phyloP scores from a whole-genome alignment of 2,329 filamentous ascomycete genomes.

The Tolypocladium tropicale region DNA sequence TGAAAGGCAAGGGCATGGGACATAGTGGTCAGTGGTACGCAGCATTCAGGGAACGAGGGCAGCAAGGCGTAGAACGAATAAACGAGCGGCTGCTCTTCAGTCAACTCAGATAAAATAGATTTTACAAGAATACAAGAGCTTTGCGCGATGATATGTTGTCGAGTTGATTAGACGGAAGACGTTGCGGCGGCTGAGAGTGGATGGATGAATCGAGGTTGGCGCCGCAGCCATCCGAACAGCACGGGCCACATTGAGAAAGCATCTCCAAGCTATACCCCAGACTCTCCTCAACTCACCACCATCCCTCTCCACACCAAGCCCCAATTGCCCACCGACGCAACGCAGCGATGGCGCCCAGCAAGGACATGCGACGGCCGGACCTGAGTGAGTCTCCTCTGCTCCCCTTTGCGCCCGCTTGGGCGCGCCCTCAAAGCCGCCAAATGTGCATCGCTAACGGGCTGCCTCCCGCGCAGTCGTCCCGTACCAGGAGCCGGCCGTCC shows the following conservation, averaged over 20 bases:
- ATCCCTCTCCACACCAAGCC: neutral
- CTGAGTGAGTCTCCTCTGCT: slow-evolving; percentile 23
- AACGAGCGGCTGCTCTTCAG: too few species aligned
- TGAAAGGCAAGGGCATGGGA: neutral
- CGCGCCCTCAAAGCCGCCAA: neutral
- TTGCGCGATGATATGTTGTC: neutral
- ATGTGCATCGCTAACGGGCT: neutral
- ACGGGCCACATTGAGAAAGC: neutral
- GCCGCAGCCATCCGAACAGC: neutral
- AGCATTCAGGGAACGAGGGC: too few species aligned
- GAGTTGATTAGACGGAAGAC: neutral
- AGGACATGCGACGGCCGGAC: slow-evolving; percentile 34
- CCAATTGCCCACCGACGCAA: neutral
- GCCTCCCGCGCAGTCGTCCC: slow-evolving; percentile 58
- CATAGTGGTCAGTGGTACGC: too few species aligned
- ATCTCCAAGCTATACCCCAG: neutral
- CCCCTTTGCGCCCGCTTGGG: neutral
- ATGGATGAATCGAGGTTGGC: neutral
- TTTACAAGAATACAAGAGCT: neutral
- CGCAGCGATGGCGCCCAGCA: slow-evolving; percentile 27
- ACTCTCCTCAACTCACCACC: neutral
- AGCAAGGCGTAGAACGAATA: too few species aligned
- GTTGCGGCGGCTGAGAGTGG: neutral
- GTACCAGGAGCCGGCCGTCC: slow-evolving; percentile 65
- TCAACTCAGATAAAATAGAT: too few species aligned